A percentile compares a stretch with the other conserved stretches of the same genome.
Conservation (phyloP, 495 filamentous ascomycete species). For the Letharia lupina region DNA sequence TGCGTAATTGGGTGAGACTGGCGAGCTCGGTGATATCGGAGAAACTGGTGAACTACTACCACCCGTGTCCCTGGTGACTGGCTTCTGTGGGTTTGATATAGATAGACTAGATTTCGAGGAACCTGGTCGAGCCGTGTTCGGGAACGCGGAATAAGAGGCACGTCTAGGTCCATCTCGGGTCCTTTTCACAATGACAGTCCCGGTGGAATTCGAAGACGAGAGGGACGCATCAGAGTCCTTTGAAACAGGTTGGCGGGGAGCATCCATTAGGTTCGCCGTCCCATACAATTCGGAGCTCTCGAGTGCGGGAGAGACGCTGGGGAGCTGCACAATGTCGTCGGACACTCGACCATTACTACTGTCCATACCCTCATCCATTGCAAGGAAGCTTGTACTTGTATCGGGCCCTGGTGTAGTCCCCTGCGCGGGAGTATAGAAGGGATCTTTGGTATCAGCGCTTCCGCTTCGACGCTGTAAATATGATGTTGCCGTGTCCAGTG, state of each 20-base stretch:
- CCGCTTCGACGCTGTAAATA: neutral
- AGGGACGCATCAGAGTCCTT: constrained; percentile 36
- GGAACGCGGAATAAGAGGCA: constrained; percentile 27
- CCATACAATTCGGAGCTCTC: neutral
- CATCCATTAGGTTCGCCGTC: constrained; percentile 11
- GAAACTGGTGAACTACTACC: constrained; percentile 11
- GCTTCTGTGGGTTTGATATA: constrained; percentile 17
- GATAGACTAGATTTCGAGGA: constrained; percentile 24
- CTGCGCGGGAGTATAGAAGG: neutral
- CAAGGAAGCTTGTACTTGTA: constrained; percentile 12
- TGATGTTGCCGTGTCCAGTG: neutral
- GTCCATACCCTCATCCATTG: constrained; percentile 9
- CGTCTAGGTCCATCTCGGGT: constrained; percentile 18
- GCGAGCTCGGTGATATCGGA: constrained; percentile 18
- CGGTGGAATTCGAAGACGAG: constrained; percentile 42
- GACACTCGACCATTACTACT: constrained; percentile 6
- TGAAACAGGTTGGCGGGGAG: constrained; percentile 15
- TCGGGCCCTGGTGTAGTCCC: neutral
- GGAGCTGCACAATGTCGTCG: constrained; percentile 23
- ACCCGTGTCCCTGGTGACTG: constrained; percentile 8
- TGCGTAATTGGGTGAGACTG: constrained; percentile 9
- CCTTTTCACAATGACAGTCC: constrained; percentile 38
- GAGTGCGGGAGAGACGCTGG: constrained; percentile 12
- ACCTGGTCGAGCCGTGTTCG: constrained; percentile 18
- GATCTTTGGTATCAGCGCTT: neutral